A percentile compares a stretch with the other conserved stretches of the same genome.
Conservation (phyloP, 108 stramenopile genomes). For the Asterionellopsis glacialis region DNA sequence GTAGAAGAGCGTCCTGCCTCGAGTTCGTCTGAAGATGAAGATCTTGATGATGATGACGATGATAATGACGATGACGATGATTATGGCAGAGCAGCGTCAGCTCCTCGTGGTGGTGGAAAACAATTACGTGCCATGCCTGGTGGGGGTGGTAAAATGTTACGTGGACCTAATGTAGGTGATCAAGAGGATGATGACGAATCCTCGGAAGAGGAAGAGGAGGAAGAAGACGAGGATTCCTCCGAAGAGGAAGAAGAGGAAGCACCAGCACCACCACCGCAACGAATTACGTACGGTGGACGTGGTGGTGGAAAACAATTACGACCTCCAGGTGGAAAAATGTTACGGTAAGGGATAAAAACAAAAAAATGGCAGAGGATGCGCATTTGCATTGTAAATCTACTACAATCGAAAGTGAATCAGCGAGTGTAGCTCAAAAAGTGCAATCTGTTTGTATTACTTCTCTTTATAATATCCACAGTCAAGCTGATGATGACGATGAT, state of each 20-base stretch:
- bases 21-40: constrained; percentile 34
- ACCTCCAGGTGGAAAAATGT: constrained; percentile 61
- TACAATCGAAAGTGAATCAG: too few relatives aligned
- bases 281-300: background rate
- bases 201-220: constrained; percentile 28
- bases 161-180: constrained; percentile 1
- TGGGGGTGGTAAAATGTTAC: constrained; percentile 20
- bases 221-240: constrained; percentile 29
- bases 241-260: constrained; percentile 25
- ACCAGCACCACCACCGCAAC: background rate
- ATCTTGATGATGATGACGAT: constrained; percentile 18
- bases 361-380: background rate
- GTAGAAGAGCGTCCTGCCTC: background rate
- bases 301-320: constrained; percentile 78
- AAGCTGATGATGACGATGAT: constrained; percentile 21
- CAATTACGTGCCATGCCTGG: constrained; percentile 35
- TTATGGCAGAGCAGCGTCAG: constrained; percentile 13
- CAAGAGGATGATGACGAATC: constrained; percentile 18
- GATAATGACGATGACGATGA: constrained; percentile 27
- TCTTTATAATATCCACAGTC: background rate
- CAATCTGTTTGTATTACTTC: background rate
- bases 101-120: constrained; percentile 40
- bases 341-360: constrained; percentile 23
- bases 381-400: too few relatives aligned
- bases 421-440: background rate